Evolutionary conservation across 1,284 basidiomycete genomes (phyloP).

Genomic region (Boletus subluridellus): DNA sequence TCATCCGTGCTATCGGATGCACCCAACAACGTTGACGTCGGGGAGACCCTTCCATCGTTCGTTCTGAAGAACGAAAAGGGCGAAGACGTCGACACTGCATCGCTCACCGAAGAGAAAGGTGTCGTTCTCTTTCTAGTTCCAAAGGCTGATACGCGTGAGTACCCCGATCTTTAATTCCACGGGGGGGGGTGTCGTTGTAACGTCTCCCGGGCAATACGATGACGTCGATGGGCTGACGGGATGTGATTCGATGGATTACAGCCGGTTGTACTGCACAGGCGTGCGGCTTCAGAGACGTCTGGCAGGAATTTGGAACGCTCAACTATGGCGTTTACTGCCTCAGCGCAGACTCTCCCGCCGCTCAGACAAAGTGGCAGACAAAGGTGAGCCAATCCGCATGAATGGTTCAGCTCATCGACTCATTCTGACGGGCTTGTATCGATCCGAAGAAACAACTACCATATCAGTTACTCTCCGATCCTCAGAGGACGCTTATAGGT

Average conservation of each 20-base stretch:
- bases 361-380: conserved; percentile 80
- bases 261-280: conserved; percentile 88
- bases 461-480: conserved; percentile 86
- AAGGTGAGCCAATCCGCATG: conserved; percentile 47
- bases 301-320: conserved; percentile 66
- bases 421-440: not conserved
- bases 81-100: conserved; percentile 64
- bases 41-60: conserved; percentile 73
- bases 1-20: conserved; percentile 7
- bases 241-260: conserved; percentile 30
- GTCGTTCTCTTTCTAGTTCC: conserved; percentile 81
- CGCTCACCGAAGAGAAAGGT: conserved; percentile 64
- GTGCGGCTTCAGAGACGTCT: conserved; percentile 82
- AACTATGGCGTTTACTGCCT: conserved; percentile 83
- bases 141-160: conserved; percentile 80
- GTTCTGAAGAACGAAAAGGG: conserved; percentile 76
- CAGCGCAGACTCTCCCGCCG: conserved; percentile 75
- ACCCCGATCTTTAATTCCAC: not conserved
- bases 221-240: not conserved
- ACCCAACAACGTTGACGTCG: conserved; percentile 57
- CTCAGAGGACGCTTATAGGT: conserved; percentile 73
- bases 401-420: not conserved
- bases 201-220: not conserved
- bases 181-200: not conserved
- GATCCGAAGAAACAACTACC: conserved; percentile 67